Evolutionary conservation across 495 filamentous ascomycete species (phyloP).

Genomic region (Articulospora tetracladia): DNA sequence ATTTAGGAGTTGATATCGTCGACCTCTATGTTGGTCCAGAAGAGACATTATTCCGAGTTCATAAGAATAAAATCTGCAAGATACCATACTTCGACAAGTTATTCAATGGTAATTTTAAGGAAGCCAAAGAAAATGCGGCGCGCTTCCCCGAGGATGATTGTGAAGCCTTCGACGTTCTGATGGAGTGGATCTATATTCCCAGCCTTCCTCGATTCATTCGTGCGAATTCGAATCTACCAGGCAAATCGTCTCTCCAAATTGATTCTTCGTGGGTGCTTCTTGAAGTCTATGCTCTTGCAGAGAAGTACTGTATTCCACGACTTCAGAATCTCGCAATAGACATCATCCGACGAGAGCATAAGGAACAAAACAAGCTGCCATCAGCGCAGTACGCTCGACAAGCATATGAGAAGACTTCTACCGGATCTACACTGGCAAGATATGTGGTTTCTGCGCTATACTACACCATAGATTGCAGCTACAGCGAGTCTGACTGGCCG

Average conservation of each 20-base stretch:
- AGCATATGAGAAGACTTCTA: background rate
- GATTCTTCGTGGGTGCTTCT: background rate
- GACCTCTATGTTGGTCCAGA: constrained; percentile 1
- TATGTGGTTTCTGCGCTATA: background rate
- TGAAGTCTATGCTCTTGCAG: background rate
- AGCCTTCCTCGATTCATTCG: background rate
- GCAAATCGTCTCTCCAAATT: no score
- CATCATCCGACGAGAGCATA: background rate
- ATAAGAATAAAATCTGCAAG: constrained; percentile 1
- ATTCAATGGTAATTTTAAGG: background rate
- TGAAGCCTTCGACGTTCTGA: constrained; percentile 1
- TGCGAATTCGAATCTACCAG: background rate
- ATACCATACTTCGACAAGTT: constrained; percentile 7
- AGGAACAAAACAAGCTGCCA: background rate
- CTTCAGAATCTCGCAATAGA: constrained; percentile 2
- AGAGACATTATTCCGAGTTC: background rate
- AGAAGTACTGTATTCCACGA: background rate
- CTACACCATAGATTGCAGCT: background rate
- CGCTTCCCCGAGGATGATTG: constrained; percentile 1
- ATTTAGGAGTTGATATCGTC: background rate
- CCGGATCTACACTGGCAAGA: background rate
- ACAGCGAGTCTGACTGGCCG: background rate
- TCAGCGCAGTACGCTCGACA: background rate
- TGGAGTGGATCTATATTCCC: constrained; percentile 6
- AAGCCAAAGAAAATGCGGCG: background rate